Base-by-base conservation (phyloP, 176 grass and related monocot species). In the Musa troglodytarum region DNA sequence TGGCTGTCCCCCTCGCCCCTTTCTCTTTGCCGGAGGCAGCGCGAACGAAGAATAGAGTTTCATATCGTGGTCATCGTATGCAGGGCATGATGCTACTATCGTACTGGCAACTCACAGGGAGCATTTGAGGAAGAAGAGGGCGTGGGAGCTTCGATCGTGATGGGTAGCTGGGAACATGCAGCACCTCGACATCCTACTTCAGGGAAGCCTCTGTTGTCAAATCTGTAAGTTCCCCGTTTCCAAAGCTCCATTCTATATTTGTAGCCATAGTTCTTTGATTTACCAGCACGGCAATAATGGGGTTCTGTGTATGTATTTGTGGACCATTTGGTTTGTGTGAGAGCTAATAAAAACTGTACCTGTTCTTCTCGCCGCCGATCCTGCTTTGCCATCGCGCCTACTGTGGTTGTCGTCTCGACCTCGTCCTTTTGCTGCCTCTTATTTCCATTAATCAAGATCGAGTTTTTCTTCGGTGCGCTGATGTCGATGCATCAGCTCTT, bases 281-380 rank as follows among this genome's bases (percentile, higher is more conserved):
- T 59, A 61, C 17, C 54, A 43, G 26, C 54, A 20, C 61, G 53
- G 24, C 14, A 75, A 75, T 75, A 75, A 75, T 75, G 54, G 28
- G 53, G 73, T 34, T 50, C 49, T 61, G 16, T 74, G 73, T 74
- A 59, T 74, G 73, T 74, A 74, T 43, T 59, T 74, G 29, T 75
- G 73, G 54, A 75, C 59, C 26, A 12, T 75, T 75, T 75, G 26
- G 54, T 70, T 29, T 75, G 73, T 49, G 25, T 74, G 72, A 74
- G 23, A 57, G 54, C 72, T n/a, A 74, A 74, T 74, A 74, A 74
- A 43, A 58, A 17, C 54, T 59, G 13, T 61, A 61, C 53, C 4
- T 56, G 12, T 58, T 43, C 14, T 26, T 28, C 20, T 54, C 54
- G 19, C 20, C 34, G 64, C 2, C 13, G 64, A 67, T 28, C 1